These are phyloP conservation scores for Amylocystis lapponica DNA, from an alignment of 768 basidiomycete genomes.

Conservation along the genomic window DNA sequence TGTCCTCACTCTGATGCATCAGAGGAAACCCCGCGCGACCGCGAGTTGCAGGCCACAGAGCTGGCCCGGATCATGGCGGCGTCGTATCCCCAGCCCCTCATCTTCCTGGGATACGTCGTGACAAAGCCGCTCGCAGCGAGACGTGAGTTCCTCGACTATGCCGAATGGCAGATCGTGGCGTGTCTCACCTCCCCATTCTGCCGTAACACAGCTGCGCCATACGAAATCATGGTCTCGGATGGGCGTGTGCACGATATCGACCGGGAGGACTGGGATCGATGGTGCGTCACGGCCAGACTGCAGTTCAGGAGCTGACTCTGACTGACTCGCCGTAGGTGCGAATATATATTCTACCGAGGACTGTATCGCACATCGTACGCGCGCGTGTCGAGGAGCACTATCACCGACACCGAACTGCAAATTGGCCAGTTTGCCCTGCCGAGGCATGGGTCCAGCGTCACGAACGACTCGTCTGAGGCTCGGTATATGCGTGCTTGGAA, in stretches of 20 bases:
- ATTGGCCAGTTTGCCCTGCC: constrained; percentile 82
- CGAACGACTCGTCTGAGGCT: constrained; percentile 54
- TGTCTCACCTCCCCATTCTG: constrained; percentile 4
- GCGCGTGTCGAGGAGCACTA: constrained; percentile 71
- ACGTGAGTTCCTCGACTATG: constrained; percentile 40
- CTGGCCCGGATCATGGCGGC: constrained; percentile 74
- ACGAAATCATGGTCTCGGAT: constrained; percentile 70
- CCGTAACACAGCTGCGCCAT: constrained; percentile 72
- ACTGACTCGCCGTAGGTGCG: constrained; percentile 68
- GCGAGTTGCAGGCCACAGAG: constrained; percentile 78
- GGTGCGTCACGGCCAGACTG: constrained; percentile 36
- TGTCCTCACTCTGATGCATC: constrained; percentile 1
- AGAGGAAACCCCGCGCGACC: constrained; percentile 89
- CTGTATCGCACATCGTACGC: constrained; percentile 79
- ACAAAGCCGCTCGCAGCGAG: constrained; percentile 56
- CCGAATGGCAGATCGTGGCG: neutral
- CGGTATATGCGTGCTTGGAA: constrained; percentile 65
- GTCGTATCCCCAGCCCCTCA: constrained; percentile 62
- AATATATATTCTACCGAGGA: constrained; percentile 85
- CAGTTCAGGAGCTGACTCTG: neutral
- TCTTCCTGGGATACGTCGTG: constrained; percentile 81
- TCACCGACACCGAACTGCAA: constrained; percentile 90
- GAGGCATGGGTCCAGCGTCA: constrained; percentile 42
- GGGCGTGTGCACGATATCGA: constrained; percentile 80
- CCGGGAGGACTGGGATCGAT: constrained; percentile 61